Evolutionary conservation across 345 rosid genomes (phyloP), one percentile per base, ranked within the genome.

Genomic region (Rhodomyrtus tomentosa): DNA sequence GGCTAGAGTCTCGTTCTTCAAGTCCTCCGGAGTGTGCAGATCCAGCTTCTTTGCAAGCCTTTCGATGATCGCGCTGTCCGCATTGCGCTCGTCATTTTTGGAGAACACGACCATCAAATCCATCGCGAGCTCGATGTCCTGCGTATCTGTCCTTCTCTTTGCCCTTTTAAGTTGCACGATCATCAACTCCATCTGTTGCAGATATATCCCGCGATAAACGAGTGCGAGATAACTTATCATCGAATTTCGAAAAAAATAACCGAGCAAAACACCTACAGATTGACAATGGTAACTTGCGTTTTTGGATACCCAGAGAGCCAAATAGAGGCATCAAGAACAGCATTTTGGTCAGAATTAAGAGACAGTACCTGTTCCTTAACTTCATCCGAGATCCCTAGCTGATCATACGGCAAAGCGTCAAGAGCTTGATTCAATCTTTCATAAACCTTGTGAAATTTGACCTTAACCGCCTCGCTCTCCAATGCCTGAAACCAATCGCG

Each of bases 41-140:
- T 93, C 95, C 32, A 95, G 93, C 89, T 94, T 96, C 76, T 93
- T 90, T 2, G 96, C 99, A 42, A 94, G 89, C 88, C 96, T 90
- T 86, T 94, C 92, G 2, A 96, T 62, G 2, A 94, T 93, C 12
- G 98, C 95, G 29, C 86, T 91, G 85, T 95, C 96, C 14, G 96
- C 89, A 80, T 93, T 95, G 27, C 92, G 84, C 36, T 90, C 92
- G 82, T 93, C 94, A 4, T 90, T 87, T 88, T 91, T 90, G 0
- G 98, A 91, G 81, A 92, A 92, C 4, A 91, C 91, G 5, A 91
- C 95, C 95, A 95, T 93, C 92, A 93, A 84, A 86, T 94, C 98
- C 90, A 94, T 93, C 20, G 95, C 95, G 11, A 94, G 91, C 87
- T 95, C 98, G 84, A 93, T 94, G 85, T 95, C 98, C 56, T 93